A percentile compares a stretch with the other conserved stretches of the same genome.
Evolutionary conservation across 2,329 filamentous ascomycete genomes (phyloP).

Genomic region (Calonectria multiphialidica): DNA sequence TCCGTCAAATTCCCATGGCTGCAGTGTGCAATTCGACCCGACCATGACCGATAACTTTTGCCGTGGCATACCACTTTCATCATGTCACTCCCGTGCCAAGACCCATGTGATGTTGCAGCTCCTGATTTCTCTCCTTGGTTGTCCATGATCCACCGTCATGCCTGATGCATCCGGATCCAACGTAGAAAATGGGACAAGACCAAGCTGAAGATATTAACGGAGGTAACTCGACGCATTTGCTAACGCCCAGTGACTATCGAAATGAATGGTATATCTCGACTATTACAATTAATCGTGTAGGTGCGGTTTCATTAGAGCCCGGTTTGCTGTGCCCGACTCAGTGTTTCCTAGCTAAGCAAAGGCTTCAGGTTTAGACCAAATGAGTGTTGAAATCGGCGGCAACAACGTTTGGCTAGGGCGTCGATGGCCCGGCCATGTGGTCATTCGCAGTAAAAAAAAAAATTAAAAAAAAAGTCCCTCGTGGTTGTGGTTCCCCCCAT

Average conservation of each 20-base stretch:
- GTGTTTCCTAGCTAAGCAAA: conserved; percentile 1
- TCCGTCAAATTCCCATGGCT: conserved; percentile 38
- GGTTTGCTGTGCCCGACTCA: background rate
- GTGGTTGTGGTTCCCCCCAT: conserved; percentile 30
- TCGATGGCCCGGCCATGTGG: conserved; percentile 36
- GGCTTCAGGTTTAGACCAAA: conserved; percentile 24
- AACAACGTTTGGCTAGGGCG: conserved; percentile 25
- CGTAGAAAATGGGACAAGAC: background rate
- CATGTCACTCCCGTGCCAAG: background rate
- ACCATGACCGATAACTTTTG: conserved; percentile 11
- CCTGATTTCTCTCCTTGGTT: background rate
- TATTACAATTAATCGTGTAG: background rate
- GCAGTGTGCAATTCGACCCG: conserved; percentile 31
- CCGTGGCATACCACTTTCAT: conserved; percentile 1
- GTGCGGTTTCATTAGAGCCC: background rate
- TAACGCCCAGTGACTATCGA: background rate
- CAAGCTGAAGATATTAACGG: background rate
- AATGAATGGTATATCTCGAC: background rate
- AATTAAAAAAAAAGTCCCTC: conserved; percentile 26
- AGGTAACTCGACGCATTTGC: background rate
- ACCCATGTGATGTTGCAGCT: background rate
- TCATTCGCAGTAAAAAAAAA: conserved; percentile 21
- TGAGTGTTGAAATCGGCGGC: conserved; percentile 28
- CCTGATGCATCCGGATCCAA: background rate
- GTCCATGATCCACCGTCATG: background rate